Conservation (phyloP, 768 basidiomycete genomes). For the Royoungia palumana region DNA sequence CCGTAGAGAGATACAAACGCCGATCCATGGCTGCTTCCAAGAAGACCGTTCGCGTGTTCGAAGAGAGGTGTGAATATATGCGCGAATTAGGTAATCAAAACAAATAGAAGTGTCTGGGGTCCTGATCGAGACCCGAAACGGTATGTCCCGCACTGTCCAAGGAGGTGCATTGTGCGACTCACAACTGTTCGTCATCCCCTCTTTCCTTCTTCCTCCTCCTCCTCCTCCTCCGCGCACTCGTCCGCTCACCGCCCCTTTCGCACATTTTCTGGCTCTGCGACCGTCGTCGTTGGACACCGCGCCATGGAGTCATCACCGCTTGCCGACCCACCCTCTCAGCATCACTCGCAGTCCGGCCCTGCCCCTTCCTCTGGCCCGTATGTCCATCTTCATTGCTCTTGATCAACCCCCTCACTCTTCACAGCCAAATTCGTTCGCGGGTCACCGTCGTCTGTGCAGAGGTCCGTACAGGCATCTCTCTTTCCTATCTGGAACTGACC, state of each 20-base stretch:
- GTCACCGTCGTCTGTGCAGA: conserved; percentile 82
- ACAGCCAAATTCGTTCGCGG: conserved; percentile 67
- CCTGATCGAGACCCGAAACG: conserved; percentile 16
- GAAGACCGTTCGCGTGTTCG: conserved; percentile 6
- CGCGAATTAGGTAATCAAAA: conserved; percentile 7
- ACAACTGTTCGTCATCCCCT: background rate
- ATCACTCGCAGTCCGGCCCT: conserved; percentile 14
- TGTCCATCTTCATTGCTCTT: conserved; percentile 13
- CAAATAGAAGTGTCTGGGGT: conserved; percentile 14
- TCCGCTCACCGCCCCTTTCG: background rate
- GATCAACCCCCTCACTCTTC: conserved; percentile 2
- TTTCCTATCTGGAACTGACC: conserved; percentile 3
- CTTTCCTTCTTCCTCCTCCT: background rate
- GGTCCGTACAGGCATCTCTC: conserved; percentile 39
- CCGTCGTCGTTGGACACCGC: background rate
- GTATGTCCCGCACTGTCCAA: conserved; percentile 10
- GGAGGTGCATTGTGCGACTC: conserved; percentile 20
- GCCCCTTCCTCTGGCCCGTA: conserved; percentile 30
- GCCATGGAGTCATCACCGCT: conserved; percentile 19
- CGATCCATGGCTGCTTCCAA: conserved; percentile 16
- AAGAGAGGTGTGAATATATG: background rate
- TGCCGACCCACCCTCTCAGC: conserved; percentile 17
- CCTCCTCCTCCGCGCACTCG: background rate
- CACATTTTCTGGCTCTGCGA: background rate
- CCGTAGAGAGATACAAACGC: conserved; percentile 9